Percentiles rank a stretch among this genome's conserved stretches.
Evolutionary conservation across 768 basidiomycete genomes (phyloP).

Genomic region (Saitozyma podzolica): DNA sequence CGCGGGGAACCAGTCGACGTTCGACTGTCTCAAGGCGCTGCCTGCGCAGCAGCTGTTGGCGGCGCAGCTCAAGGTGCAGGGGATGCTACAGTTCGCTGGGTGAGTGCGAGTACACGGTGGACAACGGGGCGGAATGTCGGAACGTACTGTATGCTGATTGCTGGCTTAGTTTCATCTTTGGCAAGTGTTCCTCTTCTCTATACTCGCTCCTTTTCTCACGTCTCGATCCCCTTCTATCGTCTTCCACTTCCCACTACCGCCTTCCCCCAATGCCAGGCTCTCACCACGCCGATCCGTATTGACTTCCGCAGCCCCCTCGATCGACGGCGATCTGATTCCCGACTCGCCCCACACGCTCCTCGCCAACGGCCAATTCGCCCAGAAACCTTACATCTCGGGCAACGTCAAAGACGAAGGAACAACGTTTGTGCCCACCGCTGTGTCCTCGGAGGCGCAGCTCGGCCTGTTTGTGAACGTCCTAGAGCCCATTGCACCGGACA

Average conservation of each 20-base stretch:
- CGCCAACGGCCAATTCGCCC: conserved; percentile 36
- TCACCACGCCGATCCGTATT: not conserved
- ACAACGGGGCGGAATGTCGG: not conserved
- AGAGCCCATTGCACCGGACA: conserved; percentile 8
- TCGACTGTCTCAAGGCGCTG: conserved; percentile 38
- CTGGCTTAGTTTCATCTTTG: no score
- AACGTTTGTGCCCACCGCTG: conserved; percentile 31
- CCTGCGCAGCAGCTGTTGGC: conserved; percentile 31
- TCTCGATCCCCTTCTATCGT: no score
- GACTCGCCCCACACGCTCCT: conserved; percentile 40
- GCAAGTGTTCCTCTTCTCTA: no score
- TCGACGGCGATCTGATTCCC: conserved; percentile 47
- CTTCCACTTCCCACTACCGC: not conserved
- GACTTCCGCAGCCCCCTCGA: conserved; percentile 29
- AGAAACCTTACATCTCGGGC: conserved; percentile 47
- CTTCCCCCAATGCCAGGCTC: not conserved
- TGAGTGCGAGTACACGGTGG: conserved; percentile 6
- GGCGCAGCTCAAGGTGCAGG: conserved; percentile 31
- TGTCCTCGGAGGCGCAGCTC: conserved; percentile 8
- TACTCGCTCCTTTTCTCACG: no score
- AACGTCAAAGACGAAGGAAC: conserved; percentile 50
- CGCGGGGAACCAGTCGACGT: conserved; percentile 8
- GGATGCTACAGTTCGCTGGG: conserved; percentile 21
- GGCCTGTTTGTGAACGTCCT: conserved; percentile 19
- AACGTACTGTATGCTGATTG: not conserved